Evolutionary conservation across 164 flowering plant genomes (phyloP), one percentile per base, ranked within the genome.

Genomic region (Amborella trichopoda): DNA sequence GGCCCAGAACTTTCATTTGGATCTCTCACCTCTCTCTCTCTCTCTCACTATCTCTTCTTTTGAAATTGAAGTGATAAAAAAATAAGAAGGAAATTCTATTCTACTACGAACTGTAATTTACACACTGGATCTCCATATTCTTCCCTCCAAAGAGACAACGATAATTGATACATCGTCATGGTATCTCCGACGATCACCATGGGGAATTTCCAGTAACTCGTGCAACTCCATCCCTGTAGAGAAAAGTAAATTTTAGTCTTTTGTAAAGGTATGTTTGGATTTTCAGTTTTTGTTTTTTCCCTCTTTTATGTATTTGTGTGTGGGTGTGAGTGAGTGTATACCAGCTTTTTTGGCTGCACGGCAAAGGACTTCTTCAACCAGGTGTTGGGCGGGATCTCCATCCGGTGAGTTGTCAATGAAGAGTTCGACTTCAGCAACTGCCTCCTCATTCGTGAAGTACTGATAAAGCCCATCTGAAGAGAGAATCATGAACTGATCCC

Each of bases 291-390:
- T 48, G 6, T 16, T 30, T 42, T 24, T 13, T 5, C 21, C 22
- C 19, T 4, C 22, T 20, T 17, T 4, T 17, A 6, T 17, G 24
- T 19, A 8, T 2, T 34, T 3, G 20, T 28, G 3, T 33, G 45
- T 25, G n/a, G 26, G 6, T 17, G 28, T 46, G 41, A 38, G 11
- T 3, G 16, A 25, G 51, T 24, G 25, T 33, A 18, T 72, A 77
- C 98, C 98, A 21, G 86, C 86, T 75, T 75, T 83, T 58, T 78
- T 86, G 3, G 94, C 96, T 20, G 96, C 96, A 2, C 96, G 81
- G 51, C 79, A 87, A 16, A 87, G 60, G 4, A 79, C 69, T 66
- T 81, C 81, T 49, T 83, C 88, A 17, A 87, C 67, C n/a, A 87
- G 78, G 66, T 87, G 88, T 58, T 87, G 96, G 0, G 96, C 96